Conservation (phyloP, 1,139 yeast genomes). For the Blastobotrys apis region DNA sequence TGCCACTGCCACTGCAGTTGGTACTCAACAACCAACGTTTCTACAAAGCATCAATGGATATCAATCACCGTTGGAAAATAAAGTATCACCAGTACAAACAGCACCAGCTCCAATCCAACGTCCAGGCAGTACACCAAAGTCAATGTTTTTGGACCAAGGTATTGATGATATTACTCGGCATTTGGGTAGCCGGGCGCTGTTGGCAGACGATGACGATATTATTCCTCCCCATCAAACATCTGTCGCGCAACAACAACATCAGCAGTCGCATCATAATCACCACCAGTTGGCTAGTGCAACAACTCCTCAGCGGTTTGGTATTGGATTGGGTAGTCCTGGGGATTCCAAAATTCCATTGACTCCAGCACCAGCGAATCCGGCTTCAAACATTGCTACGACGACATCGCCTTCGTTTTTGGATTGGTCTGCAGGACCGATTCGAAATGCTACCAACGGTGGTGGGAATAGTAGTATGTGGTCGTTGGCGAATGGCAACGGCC, state of each 20-base stretch:
- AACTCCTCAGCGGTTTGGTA: background rate
- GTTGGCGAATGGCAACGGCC: background rate
- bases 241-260: background rate
- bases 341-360: background rate
- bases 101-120: slow-evolving; percentile 6
- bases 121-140: slow-evolving; percentile 15
- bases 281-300: too few species aligned
- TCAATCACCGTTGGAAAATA: background rate
- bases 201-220: slow-evolving; percentile 24
- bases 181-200: slow-evolving; percentile 24
- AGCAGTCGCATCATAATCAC: too few species aligned
- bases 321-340: background rate
- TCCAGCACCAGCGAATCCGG: background rate
- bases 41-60: too few species aligned
- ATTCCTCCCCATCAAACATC: background rate
- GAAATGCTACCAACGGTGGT: background rate
- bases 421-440: background rate
- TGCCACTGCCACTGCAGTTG: too few species aligned
- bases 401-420: too few species aligned
- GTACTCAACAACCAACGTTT: background rate
- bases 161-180: slow-evolving; percentile 25
- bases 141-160: slow-evolving; percentile 15
- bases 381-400: too few species aligned
- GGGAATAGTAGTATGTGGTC: background rate
- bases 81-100: background rate